phyloP scores from a whole-genome alignment of 352 stramenopile genomes.

The Globisporangium carolinianum region DNA sequence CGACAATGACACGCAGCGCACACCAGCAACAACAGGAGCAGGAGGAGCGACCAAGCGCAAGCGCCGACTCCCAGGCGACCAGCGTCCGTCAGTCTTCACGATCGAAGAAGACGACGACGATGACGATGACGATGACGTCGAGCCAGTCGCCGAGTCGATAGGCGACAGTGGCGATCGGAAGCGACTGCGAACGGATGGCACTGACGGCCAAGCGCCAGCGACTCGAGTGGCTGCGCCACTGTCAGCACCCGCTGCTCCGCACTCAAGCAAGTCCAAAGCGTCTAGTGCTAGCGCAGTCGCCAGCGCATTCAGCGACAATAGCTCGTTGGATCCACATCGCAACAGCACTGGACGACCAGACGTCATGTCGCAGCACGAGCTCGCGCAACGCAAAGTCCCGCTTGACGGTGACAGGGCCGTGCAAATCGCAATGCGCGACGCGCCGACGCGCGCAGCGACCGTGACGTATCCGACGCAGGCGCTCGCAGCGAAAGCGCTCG shows the following conservation, averaged over 20 bases:
- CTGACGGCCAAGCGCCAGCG: not conserved
- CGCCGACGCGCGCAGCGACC: constrained; percentile 3
- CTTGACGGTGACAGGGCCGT: constrained; percentile 22
- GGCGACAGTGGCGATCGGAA: not conserved
- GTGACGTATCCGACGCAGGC: constrained; percentile 23
- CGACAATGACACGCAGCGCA: constrained; percentile 3
- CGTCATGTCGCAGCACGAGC: constrained; percentile 52
- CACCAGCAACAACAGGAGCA: not conserved
- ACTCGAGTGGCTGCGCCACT: not conserved
- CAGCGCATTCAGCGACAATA: not conserved
- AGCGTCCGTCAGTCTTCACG: constrained; percentile 14
- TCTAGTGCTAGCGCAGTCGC: too few relatives aligned
- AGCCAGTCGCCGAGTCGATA: not conserved
- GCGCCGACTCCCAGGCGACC: constrained; percentile 10
- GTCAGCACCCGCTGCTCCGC: too few relatives aligned
- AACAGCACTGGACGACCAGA: constrained; percentile 19
- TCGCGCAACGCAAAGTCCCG: constrained; percentile 31
- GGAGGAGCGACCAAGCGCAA: constrained; percentile 10
- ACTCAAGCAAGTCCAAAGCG: too few relatives aligned
- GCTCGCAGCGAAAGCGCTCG: constrained; percentile 30
- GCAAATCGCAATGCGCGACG: constrained; percentile 6
- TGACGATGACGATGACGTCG: constrained; percentile 11
- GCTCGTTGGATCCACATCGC: not conserved
- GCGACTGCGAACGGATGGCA: not conserved
- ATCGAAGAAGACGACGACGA: constrained; percentile 38